Evolutionary conservation across 352 stramenopile species (phyloP), one percentile per base, ranked within the genome.

Genomic region (Phytophthora fragariaefolia): DNA sequence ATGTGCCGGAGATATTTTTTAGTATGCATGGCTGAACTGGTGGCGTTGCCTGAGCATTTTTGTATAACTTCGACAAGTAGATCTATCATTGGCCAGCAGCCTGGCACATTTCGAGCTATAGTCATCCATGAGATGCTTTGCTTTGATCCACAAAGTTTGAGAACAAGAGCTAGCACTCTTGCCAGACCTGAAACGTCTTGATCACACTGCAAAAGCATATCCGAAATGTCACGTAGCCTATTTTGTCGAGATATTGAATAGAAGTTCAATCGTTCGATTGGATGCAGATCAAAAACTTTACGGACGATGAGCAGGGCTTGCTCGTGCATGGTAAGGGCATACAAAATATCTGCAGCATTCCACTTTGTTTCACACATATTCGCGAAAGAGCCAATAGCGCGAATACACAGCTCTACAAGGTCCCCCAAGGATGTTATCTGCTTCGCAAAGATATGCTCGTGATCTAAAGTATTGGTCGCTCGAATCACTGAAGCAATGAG

Each of bases 191-290:
- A 6, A 23, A 63, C 18, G 24, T 42, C 42, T 20, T 36, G n/a
- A 36, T 49, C 32, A 54, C 50, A 68, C 8, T 63, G 64, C 32
- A 72, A 42, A 22, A 72, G 28, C 58, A 72, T 48, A 9, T 72
- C 64, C 7, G 64, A 72, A 26, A 72, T 13, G 18, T 49, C 58
- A 23, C 36, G 17, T 38, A 72, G 36, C 20, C 24, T 38, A 13
- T 15, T 57, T 26, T 9, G 40, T 12, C 40, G 9, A 6, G 40
- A 2, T 18, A 17, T 12, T 6, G 22, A 10, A 7, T 34, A 30
- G n/a, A 17, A 15, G 7, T 32, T n/a, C 3, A 6, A 42, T 10
- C 28, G 8, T 6, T 57, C 40, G 1, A 23, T n/a, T 10, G 43
- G 23, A 26, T 53, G 22, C 2, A 72, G 18, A 45, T 6, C 23